Evolutionary conservation across 2,329 filamentous ascomycete genomes (phyloP).

Genomic region (Hymenoscyphus linearis): DNA sequence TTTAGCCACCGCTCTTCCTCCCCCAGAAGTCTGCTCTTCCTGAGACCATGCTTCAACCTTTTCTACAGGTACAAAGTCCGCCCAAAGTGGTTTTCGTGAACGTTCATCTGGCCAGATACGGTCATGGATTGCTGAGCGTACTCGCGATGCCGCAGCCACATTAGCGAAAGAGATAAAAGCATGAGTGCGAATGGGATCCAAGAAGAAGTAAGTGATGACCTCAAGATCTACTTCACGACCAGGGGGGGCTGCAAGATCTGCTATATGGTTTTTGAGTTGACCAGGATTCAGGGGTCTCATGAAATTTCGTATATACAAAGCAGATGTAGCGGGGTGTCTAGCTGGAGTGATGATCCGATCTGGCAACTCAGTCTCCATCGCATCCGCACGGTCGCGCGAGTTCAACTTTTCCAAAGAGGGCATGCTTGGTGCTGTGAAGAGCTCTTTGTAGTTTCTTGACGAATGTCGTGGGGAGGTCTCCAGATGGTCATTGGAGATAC

Average conservation of each 20-base stretch:
- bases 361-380: slow-evolving; percentile 16
- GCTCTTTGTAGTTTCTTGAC: slow-evolving; percentile 44
- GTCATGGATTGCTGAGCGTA: slow-evolving; percentile 70
- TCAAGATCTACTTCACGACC: slow-evolving; percentile 45
- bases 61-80: slow-evolving; percentile 81
- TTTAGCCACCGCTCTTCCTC: slow-evolving; percentile 37
- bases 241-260: slow-evolving; percentile 59
- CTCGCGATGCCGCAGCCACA: slow-evolving; percentile 66
- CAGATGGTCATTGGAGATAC: not conserved
- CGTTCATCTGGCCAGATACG: slow-evolving; percentile 83
- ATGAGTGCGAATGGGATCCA: slow-evolving; percentile 84
- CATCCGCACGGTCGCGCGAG: slow-evolving; percentile 16
- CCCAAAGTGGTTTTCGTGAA: slow-evolving; percentile 76
- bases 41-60: slow-evolving; percentile 70
- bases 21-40: slow-evolving; percentile 49
- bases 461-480: slow-evolving; percentile 14
- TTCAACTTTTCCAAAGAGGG: slow-evolving; percentile 10
- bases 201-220: slow-evolving; percentile 63
- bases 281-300: slow-evolving; percentile 76
- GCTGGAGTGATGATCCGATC: slow-evolving; percentile 45
- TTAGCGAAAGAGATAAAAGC: slow-evolving; percentile 72
- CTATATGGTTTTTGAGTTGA: slow-evolving; percentile 63
- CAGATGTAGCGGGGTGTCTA: slow-evolving; percentile 65
- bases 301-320: slow-evolving; percentile 84
- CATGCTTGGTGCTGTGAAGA: slow-evolving; percentile 30